These are phyloP conservation scores for Fusarium floridanum DNA, from an alignment of 2,329 filamentous ascomycete genomes.

Conservation along the genomic window DNA sequence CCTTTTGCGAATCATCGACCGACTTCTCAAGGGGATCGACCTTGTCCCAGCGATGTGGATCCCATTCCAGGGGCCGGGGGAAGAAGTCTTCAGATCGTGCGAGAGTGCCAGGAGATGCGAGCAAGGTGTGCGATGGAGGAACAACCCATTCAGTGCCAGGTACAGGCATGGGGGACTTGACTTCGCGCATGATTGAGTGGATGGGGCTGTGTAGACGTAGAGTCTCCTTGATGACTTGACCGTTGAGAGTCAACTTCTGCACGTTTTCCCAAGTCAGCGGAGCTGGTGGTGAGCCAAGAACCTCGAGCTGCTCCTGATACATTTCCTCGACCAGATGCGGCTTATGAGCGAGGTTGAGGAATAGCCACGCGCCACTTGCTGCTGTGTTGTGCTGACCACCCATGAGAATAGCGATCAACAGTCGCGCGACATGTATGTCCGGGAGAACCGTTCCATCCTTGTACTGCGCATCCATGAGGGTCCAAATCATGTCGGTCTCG, in stretches of 20 bases:
- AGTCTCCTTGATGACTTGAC: conserved; percentile 89
- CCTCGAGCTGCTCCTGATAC: conserved; percentile 80
- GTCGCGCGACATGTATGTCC: conserved; percentile 86
- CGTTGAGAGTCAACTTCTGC: conserved; percentile 81
- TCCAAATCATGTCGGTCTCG: conserved; percentile 85
- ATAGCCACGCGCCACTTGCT: conserved; percentile 85
- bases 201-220: conserved; percentile 91
- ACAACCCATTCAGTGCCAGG: conserved; percentile 85
- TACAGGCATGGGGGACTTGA: conserved; percentile 87
- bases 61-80: conserved; percentile 83
- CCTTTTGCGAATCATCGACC: conserved; percentile 76
- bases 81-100: conserved; percentile 81
- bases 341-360: conserved; percentile 82
- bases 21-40: conserved; percentile 55
- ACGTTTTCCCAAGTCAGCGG: conserved; percentile 82
- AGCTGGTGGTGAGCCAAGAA: conserved; percentile 79
- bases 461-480: conserved; percentile 86
- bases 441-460: conserved; percentile 82
- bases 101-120: conserved; percentile 86
- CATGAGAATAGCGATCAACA: conserved; percentile 94
- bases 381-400: conserved; percentile 90
- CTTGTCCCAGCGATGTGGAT: conserved; percentile 88
- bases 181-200: conserved; percentile 91
- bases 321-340: conserved; percentile 84
- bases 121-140: conserved; percentile 82